Percentiles rank a stretch among this genome's conserved stretches.
phyloP scores from a whole-genome alignment of 2,329 filamentous ascomycete genomes.

The Podosphaera leucotricha region DNA sequence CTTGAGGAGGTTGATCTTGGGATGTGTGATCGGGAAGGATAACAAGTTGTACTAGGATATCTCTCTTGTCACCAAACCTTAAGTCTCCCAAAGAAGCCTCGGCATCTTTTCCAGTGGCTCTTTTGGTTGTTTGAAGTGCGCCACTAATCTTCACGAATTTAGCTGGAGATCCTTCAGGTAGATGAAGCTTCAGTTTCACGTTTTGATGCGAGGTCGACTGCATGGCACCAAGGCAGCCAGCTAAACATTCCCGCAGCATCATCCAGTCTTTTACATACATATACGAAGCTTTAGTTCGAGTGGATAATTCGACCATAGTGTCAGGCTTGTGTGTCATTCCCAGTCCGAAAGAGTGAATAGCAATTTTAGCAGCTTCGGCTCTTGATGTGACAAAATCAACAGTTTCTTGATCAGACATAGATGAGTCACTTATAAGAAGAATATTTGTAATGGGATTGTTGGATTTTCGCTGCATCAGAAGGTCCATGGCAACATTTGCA shows the following conservation, averaged over 20 bases:
- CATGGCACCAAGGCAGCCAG: slow-evolving; percentile 73
- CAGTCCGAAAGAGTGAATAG: slow-evolving; percentile 88
- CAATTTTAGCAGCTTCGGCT: slow-evolving; percentile 90
- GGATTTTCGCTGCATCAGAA: slow-evolving; percentile 92
- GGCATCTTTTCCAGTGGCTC: slow-evolving; percentile 79
- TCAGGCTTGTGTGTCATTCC: slow-evolving; percentile 96
- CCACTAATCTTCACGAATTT: slow-evolving; percentile 98
- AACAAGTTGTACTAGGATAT: slow-evolving; percentile 81
- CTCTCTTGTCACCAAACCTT: slow-evolving; percentile 80
- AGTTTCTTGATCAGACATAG: slow-evolving; percentile 78
- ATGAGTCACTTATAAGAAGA: slow-evolving; percentile 89
- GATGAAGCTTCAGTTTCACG: slow-evolving; percentile 77
- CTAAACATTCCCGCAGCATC: slow-evolving; percentile 94
- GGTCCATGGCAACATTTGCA: slow-evolving; percentile 92
- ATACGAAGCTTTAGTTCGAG: slow-evolving; percentile 85
- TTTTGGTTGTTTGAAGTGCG: slow-evolving; percentile 85
- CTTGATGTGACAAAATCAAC: slow-evolving; percentile 95
- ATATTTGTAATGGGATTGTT: slow-evolving; percentile 91
- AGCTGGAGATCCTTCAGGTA: slow-evolving; percentile 88
- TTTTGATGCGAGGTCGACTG: slow-evolving; percentile 97
- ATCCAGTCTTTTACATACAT: slow-evolving; percentile 99
- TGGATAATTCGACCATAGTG: slow-evolving; percentile 94
- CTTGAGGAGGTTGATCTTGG: slow-evolving; percentile 64
- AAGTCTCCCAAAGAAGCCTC: slow-evolving; percentile 82
- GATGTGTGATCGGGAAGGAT: slow-evolving; percentile 68